phyloP scores from a whole-genome alignment of 2,329 filamentous ascomycete species.

The Coniochaeta sp. region DNA sequence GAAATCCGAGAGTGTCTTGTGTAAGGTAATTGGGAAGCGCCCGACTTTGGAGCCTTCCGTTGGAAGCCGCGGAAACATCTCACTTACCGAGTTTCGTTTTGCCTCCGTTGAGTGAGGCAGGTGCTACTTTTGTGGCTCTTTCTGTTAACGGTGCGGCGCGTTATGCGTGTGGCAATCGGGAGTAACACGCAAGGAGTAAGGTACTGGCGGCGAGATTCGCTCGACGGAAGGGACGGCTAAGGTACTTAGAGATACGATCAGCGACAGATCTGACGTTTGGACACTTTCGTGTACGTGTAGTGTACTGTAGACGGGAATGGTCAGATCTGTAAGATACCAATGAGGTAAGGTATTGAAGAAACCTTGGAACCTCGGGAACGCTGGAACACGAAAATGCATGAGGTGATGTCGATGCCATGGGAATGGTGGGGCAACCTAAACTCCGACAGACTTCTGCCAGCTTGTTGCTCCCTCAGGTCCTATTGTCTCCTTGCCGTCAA shows the following conservation, averaged over 20 bases:
- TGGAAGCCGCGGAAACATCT: not conserved
- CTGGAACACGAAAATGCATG: not conserved
- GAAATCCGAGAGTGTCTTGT: not conserved
- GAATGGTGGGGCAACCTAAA: not conserved
- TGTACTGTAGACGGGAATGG: too few species aligned
- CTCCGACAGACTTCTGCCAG: not conserved
- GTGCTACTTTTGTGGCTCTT: not conserved
- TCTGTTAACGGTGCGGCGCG: not conserved
- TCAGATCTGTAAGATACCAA: not conserved
- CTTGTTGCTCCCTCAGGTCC: not conserved
- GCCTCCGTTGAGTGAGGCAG: not conserved
- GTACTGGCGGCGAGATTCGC: not conserved
- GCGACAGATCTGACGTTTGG: not conserved
- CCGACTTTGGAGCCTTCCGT: too few species aligned
- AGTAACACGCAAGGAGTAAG: not conserved
- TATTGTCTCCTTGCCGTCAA: too few species aligned
- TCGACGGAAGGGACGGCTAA: too few species aligned
- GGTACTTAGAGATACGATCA: not conserved
- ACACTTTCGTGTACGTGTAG: too few species aligned
- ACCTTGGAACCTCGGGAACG: too few species aligned
- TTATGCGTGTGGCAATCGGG: not conserved
- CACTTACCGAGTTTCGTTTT: not conserved
- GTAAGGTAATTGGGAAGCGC: too few species aligned
- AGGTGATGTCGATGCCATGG: not conserved
- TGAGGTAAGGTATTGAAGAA: not conserved